Base-by-base conservation (phyloP, 2,329 filamentous ascomycete species). In the Ophiostoma triangulosporum region DNA sequence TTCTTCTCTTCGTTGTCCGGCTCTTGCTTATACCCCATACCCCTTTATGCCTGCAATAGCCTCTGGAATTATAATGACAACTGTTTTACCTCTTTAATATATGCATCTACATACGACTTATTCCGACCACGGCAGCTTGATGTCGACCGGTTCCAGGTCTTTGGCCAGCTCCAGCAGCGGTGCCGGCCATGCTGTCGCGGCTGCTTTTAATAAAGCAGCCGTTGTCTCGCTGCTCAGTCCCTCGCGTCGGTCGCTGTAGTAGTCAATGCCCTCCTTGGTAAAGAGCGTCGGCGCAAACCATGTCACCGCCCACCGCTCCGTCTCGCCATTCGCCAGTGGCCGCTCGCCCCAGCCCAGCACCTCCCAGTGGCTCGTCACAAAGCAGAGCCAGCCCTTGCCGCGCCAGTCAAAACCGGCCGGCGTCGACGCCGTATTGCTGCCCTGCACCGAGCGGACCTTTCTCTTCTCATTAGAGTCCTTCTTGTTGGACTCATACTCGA, bases 281-380 rank as follows among this genome's bases (percentile, higher is more conserved):
- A 95, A 94, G 45, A 90, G 60, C 24, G 86, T 94, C 62, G 86
- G 83, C 58, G 83, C 82, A 66, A 95, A 95, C 74, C 84, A 91
- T 4, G 86, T 94, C 14, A 95, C 86, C 1, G 78, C 80, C 86
- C 86, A 95, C 60, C 75, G 74, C 66, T 80, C 77, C 9, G 33
- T 51, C 26, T 56, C 62, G 6, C 68, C 68, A 31, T 65, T 70
- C 14, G 68, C 64, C 22, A 67, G 60, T 32, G 63, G 61, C 22
- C 66, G 64, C 63, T 83, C 76, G 5, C 87, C 87, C 73, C 80
- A 90, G 3, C 84, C 87, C 17, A 94, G 67, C 2, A 93, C 70
- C 72, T 95, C 86, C 88, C 88, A 95, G 63, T 88, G 81, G 46
- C 78, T 83, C 15, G 73, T 76, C 26, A 86, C 84, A 59, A 91